These are phyloP conservation scores for Fraxinus quadrangulata DNA, from an alignment of 257 asterid genomes.

Conservation along the genomic window DNA sequence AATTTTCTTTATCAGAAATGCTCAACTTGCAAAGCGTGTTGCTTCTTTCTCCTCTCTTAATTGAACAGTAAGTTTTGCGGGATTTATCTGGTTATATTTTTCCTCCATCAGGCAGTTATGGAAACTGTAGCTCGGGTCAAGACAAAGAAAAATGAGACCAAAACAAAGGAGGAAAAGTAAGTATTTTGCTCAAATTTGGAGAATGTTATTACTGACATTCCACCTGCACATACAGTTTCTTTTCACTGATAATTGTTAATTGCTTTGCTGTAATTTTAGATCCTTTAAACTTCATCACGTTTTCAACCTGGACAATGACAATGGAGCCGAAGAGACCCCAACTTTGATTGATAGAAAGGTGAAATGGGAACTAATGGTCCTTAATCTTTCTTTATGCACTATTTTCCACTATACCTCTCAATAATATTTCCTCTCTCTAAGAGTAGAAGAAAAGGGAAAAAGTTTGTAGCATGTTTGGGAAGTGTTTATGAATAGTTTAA, in stretches of 20 bases:
- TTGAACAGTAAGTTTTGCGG: slow-evolving; percentile 5
- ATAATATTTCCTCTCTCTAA: neutral
- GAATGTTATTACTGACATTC: slow-evolving; percentile 18
- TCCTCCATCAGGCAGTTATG: slow-evolving; percentile 75
- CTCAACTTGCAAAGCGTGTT: slow-evolving; percentile 1
- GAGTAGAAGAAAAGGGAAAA: neutral
- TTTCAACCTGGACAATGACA: too few relatives aligned
- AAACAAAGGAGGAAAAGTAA: slow-evolving; percentile 87
- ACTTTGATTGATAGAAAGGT: too few relatives aligned
- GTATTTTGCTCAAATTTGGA: neutral
- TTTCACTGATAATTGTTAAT: slow-evolving; percentile 26
- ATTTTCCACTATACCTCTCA: neutral
- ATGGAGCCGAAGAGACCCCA: too few relatives aligned
- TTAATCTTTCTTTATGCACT: neutral
- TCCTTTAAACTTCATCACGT: too few relatives aligned
- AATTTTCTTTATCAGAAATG: neutral
- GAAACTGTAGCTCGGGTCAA: slow-evolving; percentile 98
- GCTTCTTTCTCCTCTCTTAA: neutral
- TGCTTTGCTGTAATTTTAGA: too few relatives aligned
- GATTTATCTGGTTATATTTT: slow-evolving; percentile 29
- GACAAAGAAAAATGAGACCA: slow-evolving; percentile 92
- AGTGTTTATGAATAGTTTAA: neutral
- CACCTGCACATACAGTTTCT: slow-evolving; percentile 17
- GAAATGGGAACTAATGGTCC: neutral
- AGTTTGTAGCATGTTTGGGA: neutral